phyloP scores from a whole-genome alignment of 2,329 filamentous ascomycete genomes.

The Colletotrichum eremochloae region DNA sequence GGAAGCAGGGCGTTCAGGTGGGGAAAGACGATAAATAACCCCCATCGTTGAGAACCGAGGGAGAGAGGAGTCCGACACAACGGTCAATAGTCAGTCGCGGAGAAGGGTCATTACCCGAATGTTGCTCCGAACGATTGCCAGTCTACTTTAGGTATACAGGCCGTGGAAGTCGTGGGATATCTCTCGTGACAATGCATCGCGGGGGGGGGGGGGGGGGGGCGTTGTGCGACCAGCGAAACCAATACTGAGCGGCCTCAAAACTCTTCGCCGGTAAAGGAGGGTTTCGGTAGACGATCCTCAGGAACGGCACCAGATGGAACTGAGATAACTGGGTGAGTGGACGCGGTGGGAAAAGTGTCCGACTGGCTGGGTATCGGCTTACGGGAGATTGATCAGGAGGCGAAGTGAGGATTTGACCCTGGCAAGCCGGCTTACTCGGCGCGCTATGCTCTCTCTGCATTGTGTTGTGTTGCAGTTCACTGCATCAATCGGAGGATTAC shows the following conservation, averaged over 20 bases:
- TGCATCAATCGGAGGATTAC: conserved; percentile 35
- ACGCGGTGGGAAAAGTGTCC: conserved; percentile 1
- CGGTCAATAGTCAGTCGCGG: conserved; percentile 20
- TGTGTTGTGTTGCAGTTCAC: conserved; percentile 27
- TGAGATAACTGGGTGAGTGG: conserved; percentile 1
- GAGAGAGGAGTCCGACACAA: conserved; percentile 27
- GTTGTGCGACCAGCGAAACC: conserved; percentile 10
- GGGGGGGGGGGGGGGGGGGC: not conserved
- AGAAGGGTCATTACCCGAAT: conserved; percentile 23
- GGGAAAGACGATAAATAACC: conserved; percentile 8
- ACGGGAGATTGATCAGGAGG: conserved; percentile 20
- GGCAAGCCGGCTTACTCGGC: not conserved
- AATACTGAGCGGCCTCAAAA: conserved; percentile 36
- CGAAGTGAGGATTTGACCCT: conserved; percentile 12
- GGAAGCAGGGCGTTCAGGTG: conserved; percentile 1
- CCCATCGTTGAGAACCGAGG: conserved; percentile 23
- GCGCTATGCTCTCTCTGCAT: conserved; percentile 5
- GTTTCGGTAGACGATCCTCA: conserved; percentile 23
- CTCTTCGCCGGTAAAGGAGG: conserved; percentile 9
- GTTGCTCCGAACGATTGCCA: conserved; percentile 12
- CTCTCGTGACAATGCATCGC: not conserved
- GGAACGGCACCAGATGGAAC: conserved; percentile 12
- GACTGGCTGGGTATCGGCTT: conserved; percentile 19
- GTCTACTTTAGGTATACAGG: conserved; percentile 10
- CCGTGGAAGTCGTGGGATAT: not conserved